Evolutionary conservation across 345 rosid species (phyloP).

Genomic region (Populus deltoides): DNA sequence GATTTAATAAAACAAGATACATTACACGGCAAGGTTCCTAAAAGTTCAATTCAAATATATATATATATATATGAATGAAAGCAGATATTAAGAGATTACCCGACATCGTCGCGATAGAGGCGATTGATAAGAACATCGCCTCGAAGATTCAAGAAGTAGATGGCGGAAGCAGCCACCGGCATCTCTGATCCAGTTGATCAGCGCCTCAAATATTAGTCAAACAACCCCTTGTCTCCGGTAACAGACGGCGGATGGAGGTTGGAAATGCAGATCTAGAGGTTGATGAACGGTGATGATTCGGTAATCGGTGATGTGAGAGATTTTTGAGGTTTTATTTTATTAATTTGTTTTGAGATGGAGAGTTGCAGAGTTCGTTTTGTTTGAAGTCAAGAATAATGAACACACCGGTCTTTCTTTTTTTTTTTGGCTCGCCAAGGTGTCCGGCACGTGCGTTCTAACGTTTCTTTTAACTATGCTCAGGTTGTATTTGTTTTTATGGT

Average conservation of each 20-base stretch:
- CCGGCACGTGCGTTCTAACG: neutral
- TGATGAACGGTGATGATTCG: neutral
- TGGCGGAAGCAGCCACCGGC: conserved; percentile 99
- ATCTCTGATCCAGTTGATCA: conserved; percentile 53
- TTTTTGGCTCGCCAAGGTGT: neutral
- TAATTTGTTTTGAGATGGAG: neutral
- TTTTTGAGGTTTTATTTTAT: neutral
- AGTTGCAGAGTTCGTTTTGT: neutral
- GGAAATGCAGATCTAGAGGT: conserved; percentile 12
- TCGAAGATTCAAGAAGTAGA: conserved; percentile 95
- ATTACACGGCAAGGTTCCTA: neutral
- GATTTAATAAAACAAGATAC: neutral
- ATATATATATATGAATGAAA: neutral
- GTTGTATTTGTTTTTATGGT: no score
- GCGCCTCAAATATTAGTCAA: conserved; percentile 1
- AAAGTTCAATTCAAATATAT: neutral
- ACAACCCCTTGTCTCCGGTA: neutral
- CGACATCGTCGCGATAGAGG: conserved; percentile 96
- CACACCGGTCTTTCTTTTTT: neutral
- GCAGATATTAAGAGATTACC: conserved; percentile 37
- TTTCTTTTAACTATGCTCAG: no score
- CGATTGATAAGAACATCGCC: conserved; percentile 99
- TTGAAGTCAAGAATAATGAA: neutral
- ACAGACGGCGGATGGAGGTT: neutral
- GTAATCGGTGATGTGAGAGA: neutral